These are phyloP conservation scores for Oryza glaberrima DNA, from an alignment of 176 grass and related monocot species.

Conservation along the genomic window DNA sequence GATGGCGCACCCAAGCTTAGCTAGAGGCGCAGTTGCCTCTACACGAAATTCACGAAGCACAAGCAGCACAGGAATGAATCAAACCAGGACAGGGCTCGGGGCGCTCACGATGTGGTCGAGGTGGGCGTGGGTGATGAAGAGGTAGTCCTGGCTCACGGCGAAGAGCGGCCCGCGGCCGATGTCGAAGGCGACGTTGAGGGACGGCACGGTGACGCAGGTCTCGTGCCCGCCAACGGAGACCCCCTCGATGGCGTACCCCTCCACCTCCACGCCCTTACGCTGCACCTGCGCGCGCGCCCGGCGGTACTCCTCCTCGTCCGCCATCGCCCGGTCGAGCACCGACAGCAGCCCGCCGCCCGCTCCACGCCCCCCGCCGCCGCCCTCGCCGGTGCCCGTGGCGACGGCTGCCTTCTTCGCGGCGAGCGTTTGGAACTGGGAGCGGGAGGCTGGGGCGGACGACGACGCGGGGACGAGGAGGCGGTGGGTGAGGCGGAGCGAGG, in stretches of 20 bases:
- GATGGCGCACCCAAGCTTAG: background rate
- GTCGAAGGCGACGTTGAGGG: slow-evolving; percentile 85
- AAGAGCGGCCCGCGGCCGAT: slow-evolving; percentile 76
- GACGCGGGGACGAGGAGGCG: slow-evolving; percentile 2
- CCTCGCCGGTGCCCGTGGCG: slow-evolving; percentile 8
- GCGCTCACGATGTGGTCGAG: slow-evolving; percentile 96
- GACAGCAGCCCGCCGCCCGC: slow-evolving; percentile 60
- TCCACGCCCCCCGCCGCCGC: background rate
- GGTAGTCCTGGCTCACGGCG: slow-evolving; percentile 82
- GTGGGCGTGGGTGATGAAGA: slow-evolving; percentile 95
- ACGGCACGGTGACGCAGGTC: slow-evolving; percentile 81
- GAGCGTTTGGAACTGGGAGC: slow-evolving; percentile 45
- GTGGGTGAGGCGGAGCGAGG: slow-evolving; percentile 26
- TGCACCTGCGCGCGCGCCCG: slow-evolving; percentile 79
- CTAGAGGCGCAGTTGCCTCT: background rate
- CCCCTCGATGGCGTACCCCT: slow-evolving; percentile 87
- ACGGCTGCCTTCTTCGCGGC: slow-evolving; percentile 49
- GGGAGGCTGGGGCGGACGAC: background rate
- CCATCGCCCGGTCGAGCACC: slow-evolving; percentile 75
- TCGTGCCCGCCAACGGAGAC: slow-evolving; percentile 91
- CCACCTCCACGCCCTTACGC: slow-evolving; percentile 79
- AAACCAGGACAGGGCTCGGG: background rate
- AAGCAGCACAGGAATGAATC: slow-evolving; percentile 14
- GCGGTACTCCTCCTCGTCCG: slow-evolving; percentile 93
- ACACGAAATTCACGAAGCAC: background rate